Evolutionary conservation across 768 basidiomycete genomes (phyloP).

Genomic region (Amanita phalloides): DNA sequence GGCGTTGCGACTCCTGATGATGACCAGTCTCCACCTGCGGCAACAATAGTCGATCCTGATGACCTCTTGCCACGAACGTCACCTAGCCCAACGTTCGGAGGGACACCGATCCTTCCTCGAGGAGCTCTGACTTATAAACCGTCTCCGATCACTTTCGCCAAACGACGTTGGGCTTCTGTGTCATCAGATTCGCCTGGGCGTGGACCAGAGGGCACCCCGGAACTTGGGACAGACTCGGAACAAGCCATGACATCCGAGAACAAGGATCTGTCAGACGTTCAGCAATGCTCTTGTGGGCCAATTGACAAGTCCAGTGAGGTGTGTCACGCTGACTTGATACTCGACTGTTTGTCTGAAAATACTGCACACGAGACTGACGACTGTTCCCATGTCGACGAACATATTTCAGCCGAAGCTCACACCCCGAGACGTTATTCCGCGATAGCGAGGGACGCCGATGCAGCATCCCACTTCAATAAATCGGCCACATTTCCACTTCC

Average conservation of each 20-base stretch:
- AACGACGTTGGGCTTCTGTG: slow-evolving; percentile 45
- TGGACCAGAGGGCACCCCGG: background rate
- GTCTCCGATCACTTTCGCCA: slow-evolving; percentile 53
- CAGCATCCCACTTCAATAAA: slow-evolving; percentile 15
- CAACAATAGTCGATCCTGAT: slow-evolving; percentile 15
- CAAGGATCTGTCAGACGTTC: background rate
- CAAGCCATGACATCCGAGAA: background rate
- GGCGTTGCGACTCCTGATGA: slow-evolving; percentile 53
- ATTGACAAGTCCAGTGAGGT: background rate
- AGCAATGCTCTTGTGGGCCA: background rate
- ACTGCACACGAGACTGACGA: background rate
- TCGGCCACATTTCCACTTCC: slow-evolving; percentile 27
- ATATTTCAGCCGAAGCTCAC: background rate
- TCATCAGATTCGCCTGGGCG: slow-evolving; percentile 16
- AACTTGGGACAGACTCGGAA: background rate
- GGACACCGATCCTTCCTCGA: slow-evolving; percentile 18
- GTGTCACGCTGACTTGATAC: background rate
- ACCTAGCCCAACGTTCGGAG: slow-evolving; percentile 7
- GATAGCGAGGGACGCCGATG: slow-evolving; percentile 2
- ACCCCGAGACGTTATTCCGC: slow-evolving; percentile 8
- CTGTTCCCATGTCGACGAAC: background rate
- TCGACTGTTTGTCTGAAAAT: background rate
- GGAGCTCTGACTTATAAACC: slow-evolving; percentile 46
- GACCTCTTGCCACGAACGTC: slow-evolving; percentile 11
- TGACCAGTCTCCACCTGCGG: slow-evolving; percentile 29